These are phyloP conservation scores for Schwanniomyces etchellsii DNA, from an alignment of 1,139 yeast genomes.

Conservation along the genomic window DNA sequence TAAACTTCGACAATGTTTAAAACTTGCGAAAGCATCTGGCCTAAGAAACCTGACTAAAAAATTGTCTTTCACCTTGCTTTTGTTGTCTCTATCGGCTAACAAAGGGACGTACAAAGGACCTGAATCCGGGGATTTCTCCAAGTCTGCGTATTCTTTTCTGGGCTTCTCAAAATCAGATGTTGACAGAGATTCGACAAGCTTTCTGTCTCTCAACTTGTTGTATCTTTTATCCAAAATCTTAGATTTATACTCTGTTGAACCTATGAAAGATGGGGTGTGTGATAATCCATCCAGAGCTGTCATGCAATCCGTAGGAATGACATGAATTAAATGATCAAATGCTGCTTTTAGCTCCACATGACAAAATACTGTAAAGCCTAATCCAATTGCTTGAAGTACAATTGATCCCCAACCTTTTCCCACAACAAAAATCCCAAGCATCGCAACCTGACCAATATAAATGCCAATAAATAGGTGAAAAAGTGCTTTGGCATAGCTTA, in stretches of 20 bases:
- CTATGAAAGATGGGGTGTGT: conserved; percentile 51
- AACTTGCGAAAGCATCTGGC: conserved; percentile 64
- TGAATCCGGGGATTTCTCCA: conserved; percentile 7
- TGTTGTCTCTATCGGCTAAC: conserved; percentile 50
- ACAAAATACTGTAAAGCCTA: conserved; percentile 58
- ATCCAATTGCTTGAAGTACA: conserved; percentile 62
- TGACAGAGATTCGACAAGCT: conserved; percentile 18
- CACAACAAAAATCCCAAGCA: conserved; percentile 80
- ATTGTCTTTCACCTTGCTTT: conserved; percentile 19
- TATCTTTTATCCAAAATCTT: conserved; percentile 24
- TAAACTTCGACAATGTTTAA: conserved; percentile 39
- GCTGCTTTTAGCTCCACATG: conserved; percentile 60
- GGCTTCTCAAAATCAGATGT: background rate
- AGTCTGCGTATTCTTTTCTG: conserved; percentile 11
- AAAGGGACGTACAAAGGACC: conserved; percentile 29
- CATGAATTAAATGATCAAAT: conserved; percentile 54
- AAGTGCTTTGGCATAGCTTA: conserved; percentile 81
- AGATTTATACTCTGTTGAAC: conserved; percentile 29
- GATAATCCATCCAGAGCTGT: conserved; percentile 62
- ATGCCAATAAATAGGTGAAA: conserved; percentile 86
- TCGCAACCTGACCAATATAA: conserved; percentile 79
- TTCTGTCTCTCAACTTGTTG: conserved; percentile 5
- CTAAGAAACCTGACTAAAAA: conserved; percentile 44
- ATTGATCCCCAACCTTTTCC: conserved; percentile 96
- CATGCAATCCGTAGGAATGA: conserved; percentile 67